phyloP scores from a whole-genome alignment of 2,329 filamentous ascomycete species.

The Bipolaris gigantea region DNA sequence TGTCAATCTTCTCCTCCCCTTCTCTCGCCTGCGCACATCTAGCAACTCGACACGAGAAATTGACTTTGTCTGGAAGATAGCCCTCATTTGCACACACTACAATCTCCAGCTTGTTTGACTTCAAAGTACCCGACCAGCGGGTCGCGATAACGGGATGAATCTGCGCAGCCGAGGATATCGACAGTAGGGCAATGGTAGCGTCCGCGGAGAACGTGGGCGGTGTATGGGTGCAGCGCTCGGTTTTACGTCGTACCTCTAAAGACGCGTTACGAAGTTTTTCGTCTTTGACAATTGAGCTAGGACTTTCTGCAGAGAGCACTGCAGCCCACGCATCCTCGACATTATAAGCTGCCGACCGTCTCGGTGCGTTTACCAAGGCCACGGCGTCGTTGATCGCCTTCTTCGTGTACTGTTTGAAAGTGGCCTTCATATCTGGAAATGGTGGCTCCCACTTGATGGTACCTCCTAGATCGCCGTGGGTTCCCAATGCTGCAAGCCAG shows the following conservation, averaged over 20 bases:
- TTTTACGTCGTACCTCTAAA: constrained; percentile 62
- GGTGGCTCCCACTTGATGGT: constrained; percentile 66
- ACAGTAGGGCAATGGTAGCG: constrained; percentile 63
- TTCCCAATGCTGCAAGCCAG: constrained; percentile 67
- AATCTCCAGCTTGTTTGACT: constrained; percentile 62
- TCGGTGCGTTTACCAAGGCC: constrained; percentile 65
- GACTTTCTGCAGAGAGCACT: constrained; percentile 55
- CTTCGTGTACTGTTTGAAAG: constrained; percentile 64
- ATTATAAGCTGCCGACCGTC: constrained; percentile 63
- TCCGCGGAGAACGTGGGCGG: constrained; percentile 66
- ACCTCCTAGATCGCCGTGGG: constrained; percentile 67
- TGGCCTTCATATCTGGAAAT: constrained; percentile 65
- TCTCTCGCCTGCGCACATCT: constrained; percentile 57
- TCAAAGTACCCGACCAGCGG: constrained; percentile 64
- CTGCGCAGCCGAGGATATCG: constrained; percentile 63
- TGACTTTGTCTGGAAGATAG: constrained; percentile 64
- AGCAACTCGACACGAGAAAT: constrained; percentile 68
- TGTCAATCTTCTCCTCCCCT: constrained; percentile 58
- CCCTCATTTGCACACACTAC: constrained; percentile 69
- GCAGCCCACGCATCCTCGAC: constrained; percentile 64
- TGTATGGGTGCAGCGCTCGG: constrained; percentile 62
- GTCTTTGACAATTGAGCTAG: constrained; percentile 56
- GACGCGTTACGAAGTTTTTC: constrained; percentile 56
- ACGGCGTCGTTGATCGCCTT: constrained; percentile 66
- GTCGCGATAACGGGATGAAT: constrained; percentile 70